Conservation (phyloP, 164 flowering plant genomes). For the Vitis rupestris region DNA sequence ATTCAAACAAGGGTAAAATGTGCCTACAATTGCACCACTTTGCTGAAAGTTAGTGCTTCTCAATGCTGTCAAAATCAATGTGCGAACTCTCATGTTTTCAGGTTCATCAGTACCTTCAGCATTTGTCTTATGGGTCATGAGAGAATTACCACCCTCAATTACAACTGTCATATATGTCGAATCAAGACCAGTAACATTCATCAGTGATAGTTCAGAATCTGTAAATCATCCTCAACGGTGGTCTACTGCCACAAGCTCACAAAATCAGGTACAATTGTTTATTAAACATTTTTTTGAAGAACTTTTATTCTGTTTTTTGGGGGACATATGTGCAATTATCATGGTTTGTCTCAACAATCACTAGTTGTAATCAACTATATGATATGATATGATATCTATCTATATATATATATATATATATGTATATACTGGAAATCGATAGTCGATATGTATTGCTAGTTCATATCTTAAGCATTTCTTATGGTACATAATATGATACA, state of each 20-base stretch:
- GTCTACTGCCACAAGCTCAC: slow-evolving; percentile 61
- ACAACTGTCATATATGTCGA: slow-evolving; percentile 36
- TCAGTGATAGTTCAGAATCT: slow-evolving; percentile 37
- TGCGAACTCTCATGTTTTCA: slow-evolving; percentile 12
- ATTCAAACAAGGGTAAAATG: not conserved
- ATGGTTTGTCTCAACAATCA: too few species aligned
- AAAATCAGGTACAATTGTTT: slow-evolving; percentile 57
- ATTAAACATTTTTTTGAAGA: not conserved
- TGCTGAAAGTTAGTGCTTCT: too few species aligned
- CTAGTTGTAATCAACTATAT: too few species aligned
- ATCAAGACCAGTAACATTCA: slow-evolving; percentile 46
- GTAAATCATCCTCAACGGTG: slow-evolving; percentile 51
- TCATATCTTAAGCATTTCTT: too few species aligned
- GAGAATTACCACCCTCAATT: slow-evolving; percentile 68
- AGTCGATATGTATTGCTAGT: too few species aligned
- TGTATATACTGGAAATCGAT: too few species aligned
- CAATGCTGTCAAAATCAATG: not conserved
- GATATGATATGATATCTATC: too few species aligned
- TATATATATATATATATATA: too few species aligned
- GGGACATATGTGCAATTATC: too few species aligned
- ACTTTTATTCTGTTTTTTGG: not conserved
- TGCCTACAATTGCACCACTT: too few species aligned
- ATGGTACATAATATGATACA: too few species aligned
- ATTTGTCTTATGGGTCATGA: slow-evolving; percentile 76
- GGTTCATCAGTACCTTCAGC: slow-evolving; percentile 91